A percentile compares a stretch with the other conserved stretches of the same genome.
These are phyloP conservation scores for Botrytis fragariae DNA, from an alignment of 2,329 filamentous ascomycete genomes.

Conservation along the genomic window DNA sequence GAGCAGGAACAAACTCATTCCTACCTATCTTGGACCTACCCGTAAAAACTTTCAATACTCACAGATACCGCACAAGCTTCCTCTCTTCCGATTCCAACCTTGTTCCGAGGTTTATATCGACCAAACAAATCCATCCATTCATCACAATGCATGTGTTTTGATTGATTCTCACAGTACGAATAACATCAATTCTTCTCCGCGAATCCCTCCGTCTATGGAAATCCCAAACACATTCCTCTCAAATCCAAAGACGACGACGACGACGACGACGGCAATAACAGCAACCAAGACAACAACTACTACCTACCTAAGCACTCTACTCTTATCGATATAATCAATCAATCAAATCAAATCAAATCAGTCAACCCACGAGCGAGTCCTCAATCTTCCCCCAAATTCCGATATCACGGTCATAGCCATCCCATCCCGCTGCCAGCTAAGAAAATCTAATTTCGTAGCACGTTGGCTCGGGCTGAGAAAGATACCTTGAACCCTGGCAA, in stretches of 20 bases:
- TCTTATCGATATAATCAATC: slow-evolving; percentile 5
- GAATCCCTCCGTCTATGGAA: not conserved
- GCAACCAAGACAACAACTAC: not conserved
- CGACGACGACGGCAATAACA: not conserved
- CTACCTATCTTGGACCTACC: not conserved
- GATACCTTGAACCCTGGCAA: slow-evolving; percentile 8
- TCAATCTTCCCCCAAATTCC: not conserved
- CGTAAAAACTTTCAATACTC: not conserved
- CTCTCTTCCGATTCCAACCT: not conserved
- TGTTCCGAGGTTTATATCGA: not conserved
- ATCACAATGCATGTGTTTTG: not conserved
- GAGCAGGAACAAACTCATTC: not conserved
- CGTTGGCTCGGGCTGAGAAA: not conserved
- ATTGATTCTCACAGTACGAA: not conserved
- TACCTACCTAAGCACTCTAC: not conserved
- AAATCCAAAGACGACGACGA: not conserved
- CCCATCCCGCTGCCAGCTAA: not conserved
- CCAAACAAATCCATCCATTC: not conserved
- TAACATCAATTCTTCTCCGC: not conserved
- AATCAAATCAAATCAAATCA: slow-evolving; percentile 1
- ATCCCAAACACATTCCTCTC: not conserved
- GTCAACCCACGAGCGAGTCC: not conserved
- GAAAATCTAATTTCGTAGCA: slow-evolving; percentile 2
- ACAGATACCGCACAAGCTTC: not conserved
- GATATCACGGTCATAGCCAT: slow-evolving; percentile 10